Percentiles rank a stretch among this genome's conserved stretches.
phyloP scores from a whole-genome alignment of 1,139 yeast genomes.

The Hyphopichia khmerensis region DNA sequence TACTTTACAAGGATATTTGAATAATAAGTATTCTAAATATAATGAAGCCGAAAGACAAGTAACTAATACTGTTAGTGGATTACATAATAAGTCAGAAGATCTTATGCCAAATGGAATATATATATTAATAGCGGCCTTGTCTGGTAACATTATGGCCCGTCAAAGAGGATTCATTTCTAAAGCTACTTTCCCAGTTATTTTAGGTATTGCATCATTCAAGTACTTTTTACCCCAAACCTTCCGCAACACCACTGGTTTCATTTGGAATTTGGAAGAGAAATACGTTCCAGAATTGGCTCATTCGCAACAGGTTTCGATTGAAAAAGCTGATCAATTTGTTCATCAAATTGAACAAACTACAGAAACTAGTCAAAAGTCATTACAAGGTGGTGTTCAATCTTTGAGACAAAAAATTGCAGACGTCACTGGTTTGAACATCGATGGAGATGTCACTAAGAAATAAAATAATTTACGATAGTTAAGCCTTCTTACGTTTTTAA shows the following conservation, averaged over 20 bases:
- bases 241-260: slow-evolving; percentile 57
- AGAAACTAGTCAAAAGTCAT: slow-evolving; percentile 34
- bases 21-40: slow-evolving; percentile 46
- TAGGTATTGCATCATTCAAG: slow-evolving; percentile 70
- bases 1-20: slow-evolving; percentile 20
- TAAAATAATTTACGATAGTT: slow-evolving; percentile 13
- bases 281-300: slow-evolving; percentile 66
- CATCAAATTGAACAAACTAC: slow-evolving; percentile 40
- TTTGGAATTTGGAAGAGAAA: slow-evolving; percentile 66
- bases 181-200: slow-evolving; percentile 57
- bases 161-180: slow-evolving; percentile 62
- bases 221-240: slow-evolving; percentile 80
- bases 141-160: slow-evolving; percentile 82
- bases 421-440: slow-evolving; percentile 67
- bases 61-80: slow-evolving; percentile 61
- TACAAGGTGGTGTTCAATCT: slow-evolving; percentile 39
- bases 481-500: no score
- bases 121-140: slow-evolving; percentile 67
- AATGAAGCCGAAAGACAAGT: slow-evolving; percentile 65
- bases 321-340: slow-evolving; percentile 47
- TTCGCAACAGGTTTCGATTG: slow-evolving; percentile 53
- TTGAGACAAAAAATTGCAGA: slow-evolving; percentile 53
- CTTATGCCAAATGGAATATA: slow-evolving; percentile 76
- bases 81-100: slow-evolving; percentile 73
- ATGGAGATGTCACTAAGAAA: slow-evolving; percentile 61